Base-by-base conservation (phyloP, 2,329 filamentous ascomycete genomes). In the Beauveria australis region DNA sequence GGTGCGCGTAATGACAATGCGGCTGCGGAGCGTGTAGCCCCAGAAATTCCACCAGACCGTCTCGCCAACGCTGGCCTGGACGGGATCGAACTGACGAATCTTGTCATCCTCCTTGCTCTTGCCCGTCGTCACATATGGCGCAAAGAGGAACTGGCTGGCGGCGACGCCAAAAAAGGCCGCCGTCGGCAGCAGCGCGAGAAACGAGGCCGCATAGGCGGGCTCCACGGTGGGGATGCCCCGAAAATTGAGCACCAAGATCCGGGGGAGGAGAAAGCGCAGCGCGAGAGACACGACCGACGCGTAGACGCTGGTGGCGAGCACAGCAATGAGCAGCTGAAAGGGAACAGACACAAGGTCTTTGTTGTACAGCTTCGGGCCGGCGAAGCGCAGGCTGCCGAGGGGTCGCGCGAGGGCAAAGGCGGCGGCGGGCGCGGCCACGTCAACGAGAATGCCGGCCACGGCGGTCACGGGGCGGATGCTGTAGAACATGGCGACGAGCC, bases 401-500 rank as follows among this genome's bases (percentile, higher is more conserved):
- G 84, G 81, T 55, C 91, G 89, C 59, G 96, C 78, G 48, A 94
- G 80, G 62, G 82, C 79, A 73, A 95, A 93, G 1, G 92, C 91
- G 30, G 90, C 69, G 47, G 87, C 86, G 47, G 85, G 84, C 3
- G 89, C 84, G 62, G 87, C 67, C 57, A 89, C 76, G 67, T 92
- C 89, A 67, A 93, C 88, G 40, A 76, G 72, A 55, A 91, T 80
- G 41, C 84, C 84, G 44, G 82, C 76, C 33, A 85, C 68, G 22
- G 87, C 80, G 0, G 88, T 87, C 58, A 77, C 73, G 28, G 82
- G 77, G 28, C 82, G 81, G 66, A 95, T 80, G 41, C 79, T 75
- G 80, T 95, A 96, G 77, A 95, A 96, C 57, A 85, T 85, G 33
- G 80, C 79, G 30, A 96, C 79, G 48, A 97, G 85, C 70, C 89